Evolutionary conservation across 495 filamentous ascomycete genomes (phyloP).

Genomic region (Daldinia childiae): DNA sequence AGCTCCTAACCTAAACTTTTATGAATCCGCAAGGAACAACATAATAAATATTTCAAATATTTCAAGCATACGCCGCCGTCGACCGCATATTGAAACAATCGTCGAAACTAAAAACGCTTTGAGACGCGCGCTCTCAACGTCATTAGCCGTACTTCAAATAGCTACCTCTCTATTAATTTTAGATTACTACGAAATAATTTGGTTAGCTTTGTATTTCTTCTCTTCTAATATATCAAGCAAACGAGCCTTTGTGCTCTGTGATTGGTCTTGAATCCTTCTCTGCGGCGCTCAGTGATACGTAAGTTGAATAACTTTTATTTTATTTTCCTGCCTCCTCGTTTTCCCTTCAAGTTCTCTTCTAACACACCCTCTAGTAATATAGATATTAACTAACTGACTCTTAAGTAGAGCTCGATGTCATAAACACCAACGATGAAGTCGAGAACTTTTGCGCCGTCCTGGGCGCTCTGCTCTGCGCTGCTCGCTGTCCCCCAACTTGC

Average conservation of each 20-base stretch:
- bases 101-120: conserved; percentile 10
- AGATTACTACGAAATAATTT: background rate
- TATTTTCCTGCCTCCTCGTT: background rate
- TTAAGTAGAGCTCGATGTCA: conserved; percentile 31
- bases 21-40: conserved; percentile 15
- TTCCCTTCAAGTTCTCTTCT: background rate
- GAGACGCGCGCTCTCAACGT: conserved; percentile 11
- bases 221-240: background rate
- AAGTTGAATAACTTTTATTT: conserved; percentile 16
- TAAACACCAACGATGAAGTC: conserved; percentile 56
- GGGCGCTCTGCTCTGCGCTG: conserved; percentile 58
- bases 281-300: conserved; percentile 29
- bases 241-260: conserved; percentile 36
- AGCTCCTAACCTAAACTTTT: conserved; percentile 35
- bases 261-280: conserved; percentile 36
- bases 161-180: conserved; percentile 7
- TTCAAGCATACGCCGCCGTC: background rate
- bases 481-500: conserved; percentile 63
- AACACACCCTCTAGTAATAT: background rate
- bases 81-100: conserved; percentile 22
- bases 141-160: conserved; percentile 7
- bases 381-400: background rate
- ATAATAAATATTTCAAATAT: conserved; percentile 17
- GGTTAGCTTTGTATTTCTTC: conserved; percentile 1
- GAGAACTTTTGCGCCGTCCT: conserved; percentile 55